Evolutionary conservation across 2,329 filamentous ascomycete genomes (phyloP), one percentile per base, ranked within the genome.

Genomic region (Cytospora mali): DNA sequence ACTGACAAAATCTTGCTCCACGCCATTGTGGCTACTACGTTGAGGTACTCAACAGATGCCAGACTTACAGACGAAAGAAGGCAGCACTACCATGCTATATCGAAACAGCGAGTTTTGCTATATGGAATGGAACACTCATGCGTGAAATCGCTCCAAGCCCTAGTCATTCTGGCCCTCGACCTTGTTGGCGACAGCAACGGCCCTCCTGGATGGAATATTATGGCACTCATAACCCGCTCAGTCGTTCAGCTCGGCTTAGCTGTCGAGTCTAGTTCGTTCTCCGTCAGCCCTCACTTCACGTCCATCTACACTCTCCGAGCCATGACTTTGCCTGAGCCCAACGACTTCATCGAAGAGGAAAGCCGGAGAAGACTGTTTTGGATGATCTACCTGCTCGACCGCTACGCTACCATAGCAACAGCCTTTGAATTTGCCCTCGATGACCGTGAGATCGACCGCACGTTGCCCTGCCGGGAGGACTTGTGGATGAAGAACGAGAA

Each of bases 371-470:
- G 93, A 28, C 79, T 97, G 1, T 96, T 97, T 74, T 97, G 93
- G 93, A 94, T 96, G 88, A 88, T 96, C 13, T 97, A 96, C 71
- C 78, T 97, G 14, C 81, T 97, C 6, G 93, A 97, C 73, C 84
- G 93, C 55, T 97, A 96, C 72, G 92, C 92, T 0, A 97, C 93
- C 0, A 88, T 97, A 61, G 89, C 92, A 0, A 97, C 93, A 0
- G 92, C 93, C 0, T 97, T 97, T 69, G 92, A 97, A 69, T 96
- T 97, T 72, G 91, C 92, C 0, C 78, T 97, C 21, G 89, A 94
- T 68, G 92, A 97, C 70, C 91, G 89, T 71, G 93, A 97, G 71
- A 94, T 97, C 51, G 93, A 97, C 72, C 86, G 93, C 27, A 91
- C 87, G 55, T 78, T 97, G 9, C 93, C 93, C 1, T 97, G 93